Base-by-base conservation (phyloP, 2,329 filamentous ascomycete species). In the Nemania diffusa region DNA sequence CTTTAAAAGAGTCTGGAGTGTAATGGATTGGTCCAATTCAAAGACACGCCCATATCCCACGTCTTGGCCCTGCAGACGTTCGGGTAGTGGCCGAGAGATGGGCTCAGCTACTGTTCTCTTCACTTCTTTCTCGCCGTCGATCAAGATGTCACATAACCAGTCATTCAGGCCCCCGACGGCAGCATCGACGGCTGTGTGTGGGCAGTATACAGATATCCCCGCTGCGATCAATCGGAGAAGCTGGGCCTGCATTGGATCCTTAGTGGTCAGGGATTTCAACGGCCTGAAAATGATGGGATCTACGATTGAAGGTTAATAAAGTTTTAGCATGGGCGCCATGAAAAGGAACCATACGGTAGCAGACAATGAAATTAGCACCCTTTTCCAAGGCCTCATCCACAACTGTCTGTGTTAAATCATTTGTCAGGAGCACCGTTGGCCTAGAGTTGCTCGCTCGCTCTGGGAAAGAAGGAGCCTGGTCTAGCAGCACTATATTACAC, bases 231-330 rank as follows among this genome's bases (percentile, higher is more conserved):
- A 87, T 51, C 91, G 88, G 3, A 99, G 85, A 34, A 99, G 87
- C 6, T 92, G 92, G 50, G 90, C 87, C 78, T 99, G 96, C 79
- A 98, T 96, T 9, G 93, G 87, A 77, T 99, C 92, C 69, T 86
- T 86, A 55, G 94, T 87, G 37, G 93, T 97, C 77, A 99, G 84
- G 71, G 92, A 91, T 81, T 97, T 99, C 73, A 99, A 85, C 60
- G 92, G 92, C 56, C 92, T 90, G 84, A 99, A 99, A 77, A 99
- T 98, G 78, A 98, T 96, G 24, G 96, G 96, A 80, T 99, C 93
- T 97, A 73, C 68, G 8, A 44, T 24, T 66, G 62, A 51, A 55
- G 32, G 24, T 70, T 40, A 68, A 64, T 60, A 26, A 37, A 32
- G 15, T 6, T 15, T 42, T 13, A 22, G 11, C 40, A 26, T 46